A percentile compares a stretch with the other conserved stretches of the same genome.
Evolutionary conservation across 1,139 yeast species (phyloP).

Genomic region (Candida gigantensis): DNA sequence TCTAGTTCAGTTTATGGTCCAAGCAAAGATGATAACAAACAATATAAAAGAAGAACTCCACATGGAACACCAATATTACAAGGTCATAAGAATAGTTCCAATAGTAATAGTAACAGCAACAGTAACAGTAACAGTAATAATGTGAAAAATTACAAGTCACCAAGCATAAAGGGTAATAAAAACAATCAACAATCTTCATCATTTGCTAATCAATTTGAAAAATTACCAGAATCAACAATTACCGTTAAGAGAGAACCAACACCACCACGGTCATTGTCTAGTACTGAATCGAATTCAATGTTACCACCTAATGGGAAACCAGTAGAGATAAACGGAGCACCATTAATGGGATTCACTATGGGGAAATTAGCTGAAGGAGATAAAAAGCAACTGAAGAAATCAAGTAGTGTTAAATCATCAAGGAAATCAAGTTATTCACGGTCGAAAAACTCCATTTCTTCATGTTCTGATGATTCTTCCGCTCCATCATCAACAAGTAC

Average conservation of each 20-base stretch:
- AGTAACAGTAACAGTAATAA: too few relatives aligned
- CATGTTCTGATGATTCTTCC: conserved; percentile 11
- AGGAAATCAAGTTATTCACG: conserved; percentile 8
- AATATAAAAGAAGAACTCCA: conserved; percentile 44
- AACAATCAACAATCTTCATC: conserved; percentile 2
- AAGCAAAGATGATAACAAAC: conserved; percentile 11
- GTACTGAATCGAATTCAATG: conserved; percentile 29
- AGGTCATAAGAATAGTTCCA: conserved; percentile 23
- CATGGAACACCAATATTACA: conserved; percentile 49
- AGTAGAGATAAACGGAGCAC: conserved; percentile 18
- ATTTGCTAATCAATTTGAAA: conserved; percentile 25
- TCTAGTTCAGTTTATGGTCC: conserved; percentile 33
- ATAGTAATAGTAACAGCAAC: conserved; percentile 8
- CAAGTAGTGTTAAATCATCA: conserved; percentile 6
- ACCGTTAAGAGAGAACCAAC: conserved; percentile 2
- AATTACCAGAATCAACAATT: conserved; percentile 37
- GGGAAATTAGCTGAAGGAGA: conserved; percentile 44
- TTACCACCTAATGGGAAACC: conserved; percentile 37
- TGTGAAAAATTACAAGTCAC: neutral
- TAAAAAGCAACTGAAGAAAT: conserved; percentile 1
- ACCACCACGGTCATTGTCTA: neutral
- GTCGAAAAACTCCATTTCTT: conserved; percentile 17
- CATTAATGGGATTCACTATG: conserved; percentile 52
- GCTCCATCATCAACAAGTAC: conserved; percentile 19
- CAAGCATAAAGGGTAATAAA: neutral